phyloP scores from a whole-genome alignment of 805 yeast species.

The Candida dendrica region DNA sequence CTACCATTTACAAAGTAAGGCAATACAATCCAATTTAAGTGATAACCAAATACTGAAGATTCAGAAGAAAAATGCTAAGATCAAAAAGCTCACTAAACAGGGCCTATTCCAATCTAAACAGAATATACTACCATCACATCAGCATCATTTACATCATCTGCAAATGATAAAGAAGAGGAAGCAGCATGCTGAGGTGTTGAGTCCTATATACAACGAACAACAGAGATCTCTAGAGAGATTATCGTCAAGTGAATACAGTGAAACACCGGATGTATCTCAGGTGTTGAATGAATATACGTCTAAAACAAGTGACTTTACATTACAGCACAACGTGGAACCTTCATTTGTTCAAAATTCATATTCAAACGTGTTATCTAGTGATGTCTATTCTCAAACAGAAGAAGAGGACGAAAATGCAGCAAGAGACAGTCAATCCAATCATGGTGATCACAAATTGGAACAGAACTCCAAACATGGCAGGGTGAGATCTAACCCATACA shows the following conservation, averaged over 20 bases:
- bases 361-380: too few species aligned
- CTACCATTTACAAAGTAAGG: not conserved
- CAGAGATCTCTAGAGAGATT: not conserved
- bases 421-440: too few species aligned
- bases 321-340: too few species aligned
- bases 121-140: not conserved
- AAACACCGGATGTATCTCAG: constrained; percentile 15
- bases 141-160: not conserved
- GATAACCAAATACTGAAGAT: not conserved
- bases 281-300: not conserved
- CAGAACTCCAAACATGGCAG: too few species aligned
- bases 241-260: constrained; percentile 19
- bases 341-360: not conserved
- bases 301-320: not conserved
- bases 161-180: not conserved
- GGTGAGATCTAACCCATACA: too few species aligned
- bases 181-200: not conserved
- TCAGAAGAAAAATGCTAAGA: not conserved
- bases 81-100: not conserved
- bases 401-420: too few species aligned
- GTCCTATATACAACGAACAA: too few species aligned
- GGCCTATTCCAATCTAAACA: not conserved
- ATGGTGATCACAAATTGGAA: too few species aligned
- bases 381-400: not conserved
- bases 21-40: not conserved